Base-by-base conservation (phyloP, 2,329 filamentous ascomycete genomes). In the Podosphaera fusca region DNA sequence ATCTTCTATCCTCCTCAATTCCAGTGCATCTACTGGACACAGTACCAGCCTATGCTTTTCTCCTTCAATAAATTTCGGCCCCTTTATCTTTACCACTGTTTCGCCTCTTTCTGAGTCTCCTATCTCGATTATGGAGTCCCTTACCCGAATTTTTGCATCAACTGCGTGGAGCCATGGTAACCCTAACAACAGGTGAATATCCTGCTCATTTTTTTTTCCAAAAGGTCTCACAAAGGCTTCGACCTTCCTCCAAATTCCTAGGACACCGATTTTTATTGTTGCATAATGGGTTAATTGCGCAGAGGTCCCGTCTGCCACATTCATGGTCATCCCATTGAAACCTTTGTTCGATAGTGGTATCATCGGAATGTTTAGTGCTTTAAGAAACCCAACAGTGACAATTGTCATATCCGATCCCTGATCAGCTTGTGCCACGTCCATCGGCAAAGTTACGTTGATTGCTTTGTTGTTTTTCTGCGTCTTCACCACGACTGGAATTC, bases 131-230 rank as follows among this genome's bases (percentile, higher is more conserved):
- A n/a, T n/a, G n/a, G n/a, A n/a, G n/a, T n/a, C n/a, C n/a, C n/a
- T n/a, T 10, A 45, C 30, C 12, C 12, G 7, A 8, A 42, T 55
- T 42, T 42, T 55, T 10, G 52, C 52, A 45, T 55, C 52, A 8
- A 55, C 52, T 40, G n/a, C 29, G 29, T 42, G 14, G n/a, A 55
- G 52, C 52, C 52, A 55, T 34, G 52, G 52, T 34, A 55, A 42
- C 2, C 52, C 52, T 45, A 45, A 31, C 2, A 55, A 14, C 21
- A 55, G 52, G 31, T 54, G 52, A 38, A 55, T 6, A 33, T 55
- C 53, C 9, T 46, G 35, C 3, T 12, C 30, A n/a, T 55, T 55
- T n/a, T 46, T 6, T n/a, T 42, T 33, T 7, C 21, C n/a, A 36
- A 52, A 35, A 10, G 52, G 52, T 55, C 21, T 14, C 6, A 52